Conservation (phyloP, 2,329 filamentous ascomycete species). For the Aspergillus piperis region DNA sequence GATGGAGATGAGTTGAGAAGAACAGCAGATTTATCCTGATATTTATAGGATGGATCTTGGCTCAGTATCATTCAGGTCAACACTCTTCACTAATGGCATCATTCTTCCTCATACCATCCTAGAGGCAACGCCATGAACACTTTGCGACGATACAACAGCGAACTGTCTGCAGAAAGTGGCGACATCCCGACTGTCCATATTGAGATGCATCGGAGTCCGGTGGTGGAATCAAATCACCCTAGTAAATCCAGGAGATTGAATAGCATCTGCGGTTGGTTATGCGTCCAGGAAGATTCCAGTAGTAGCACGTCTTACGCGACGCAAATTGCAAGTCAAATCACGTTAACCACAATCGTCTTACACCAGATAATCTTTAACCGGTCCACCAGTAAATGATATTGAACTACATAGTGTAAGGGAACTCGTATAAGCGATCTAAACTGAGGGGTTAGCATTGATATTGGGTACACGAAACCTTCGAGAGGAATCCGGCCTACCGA, state of each 20-base stretch:
- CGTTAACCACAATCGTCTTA: not conserved
- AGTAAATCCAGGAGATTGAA: no score
- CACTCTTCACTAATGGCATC: not conserved
- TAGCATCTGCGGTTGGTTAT: no score
- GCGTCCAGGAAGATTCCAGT: no score
- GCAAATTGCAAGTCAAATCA: not conserved
- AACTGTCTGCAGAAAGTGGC: not conserved
- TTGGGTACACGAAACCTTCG: fast-evolving
- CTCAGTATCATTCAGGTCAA: not conserved
- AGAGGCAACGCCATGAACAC: not conserved
- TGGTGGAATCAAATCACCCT: not conserved
- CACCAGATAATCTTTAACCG: no score
- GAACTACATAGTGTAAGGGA: no score
- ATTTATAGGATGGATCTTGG: not conserved
- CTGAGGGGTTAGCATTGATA: no score
- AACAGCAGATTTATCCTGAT: not conserved
- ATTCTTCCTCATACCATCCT: constrained; percentile 3
- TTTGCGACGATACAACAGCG: not conserved
- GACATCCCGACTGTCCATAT: not conserved
- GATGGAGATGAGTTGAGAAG: not conserved
- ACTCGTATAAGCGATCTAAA: no score
- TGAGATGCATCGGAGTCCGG: constrained; percentile 10
- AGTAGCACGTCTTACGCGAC: not conserved
- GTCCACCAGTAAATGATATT: no score
- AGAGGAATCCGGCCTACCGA: no score